Base-by-base conservation (phyloP, 495 filamentous ascomycete genomes). In the Pseudoneurospora amorphoporcata region DNA sequence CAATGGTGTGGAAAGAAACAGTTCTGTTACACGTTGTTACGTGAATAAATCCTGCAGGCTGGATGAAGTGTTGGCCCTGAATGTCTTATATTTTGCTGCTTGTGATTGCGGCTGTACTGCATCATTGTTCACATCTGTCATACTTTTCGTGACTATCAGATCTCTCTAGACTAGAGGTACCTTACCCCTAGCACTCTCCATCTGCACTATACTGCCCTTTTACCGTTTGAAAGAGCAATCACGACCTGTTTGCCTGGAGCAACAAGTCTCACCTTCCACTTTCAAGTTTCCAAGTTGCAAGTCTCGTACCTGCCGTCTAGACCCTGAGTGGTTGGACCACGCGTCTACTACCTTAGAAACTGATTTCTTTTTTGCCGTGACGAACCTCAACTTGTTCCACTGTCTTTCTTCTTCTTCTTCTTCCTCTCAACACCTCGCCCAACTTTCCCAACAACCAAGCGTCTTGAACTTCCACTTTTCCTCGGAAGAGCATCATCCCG, bases 401-500 rank as follows among this genome's bases (percentile, higher is more conserved):
- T 37, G 35, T 37, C 35, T 37, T 37, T 37, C 35, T 23, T 35
- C 23, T 35, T 61, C 53, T 58, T 58, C 47, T 53, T 29, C 12
- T 47, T 19, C 12, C 14, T 32, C 29, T 32, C 53, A 61, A 61
- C 23, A 8, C 3, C 12, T 61, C 53, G n/a, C n/a, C n/a, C n/a
- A 35, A 8, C 53, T 17, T 61, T 61, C 29, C 12, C 53, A 61
- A 61, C 53, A 35, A 61, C 53, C 53, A 32, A 58, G 53, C 29
- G 35, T 61, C 23, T 23, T 8, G 53, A 61, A 61, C 53, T 61
- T 61, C 12, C 53, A 61, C 23, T 77, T 78, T 73, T 72, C 72
- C 68, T 68, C 75, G 68, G 73, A 75, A 69, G 73, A 70, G 65
- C 70, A 61, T 72, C 75, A 72, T 74, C 71, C 38, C 72, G 42